phyloP scores from a whole-genome alignment of 345 rosid species.

The Microthlaspi erraticum region DNA sequence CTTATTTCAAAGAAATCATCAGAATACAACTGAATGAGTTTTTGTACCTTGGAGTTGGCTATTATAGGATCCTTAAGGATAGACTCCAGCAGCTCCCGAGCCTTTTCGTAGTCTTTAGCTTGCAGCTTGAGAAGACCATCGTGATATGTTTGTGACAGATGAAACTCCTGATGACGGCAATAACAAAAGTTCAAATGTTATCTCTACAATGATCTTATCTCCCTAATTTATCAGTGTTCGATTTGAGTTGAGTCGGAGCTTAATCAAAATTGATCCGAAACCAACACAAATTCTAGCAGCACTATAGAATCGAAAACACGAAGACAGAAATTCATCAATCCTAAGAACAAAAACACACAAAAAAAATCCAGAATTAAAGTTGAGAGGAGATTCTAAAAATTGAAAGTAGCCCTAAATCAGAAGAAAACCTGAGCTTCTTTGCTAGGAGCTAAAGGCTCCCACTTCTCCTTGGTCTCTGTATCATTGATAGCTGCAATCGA shows the following conservation, averaged over 20 bases:
- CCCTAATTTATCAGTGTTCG: not conserved
- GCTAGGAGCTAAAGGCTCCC: constrained; percentile 99
- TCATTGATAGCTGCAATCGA: constrained; percentile 97
- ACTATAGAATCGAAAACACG: not conserved
- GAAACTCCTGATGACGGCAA: constrained; percentile 71
- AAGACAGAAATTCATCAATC: not conserved
- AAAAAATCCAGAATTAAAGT: constrained; percentile 14
- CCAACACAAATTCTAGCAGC: not conserved
- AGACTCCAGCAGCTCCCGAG: constrained; percentile 74
- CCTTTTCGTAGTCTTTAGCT: constrained; percentile 83
- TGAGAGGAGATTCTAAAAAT: not conserved
- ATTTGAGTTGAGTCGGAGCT: not conserved
- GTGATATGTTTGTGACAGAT: constrained; percentile 86
- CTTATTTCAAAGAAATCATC: not conserved
- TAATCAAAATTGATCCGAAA: not conserved
- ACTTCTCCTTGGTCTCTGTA: constrained; percentile 71
- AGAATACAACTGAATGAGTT: not conserved
- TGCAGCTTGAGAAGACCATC: constrained; percentile 92
- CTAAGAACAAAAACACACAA: not conserved
- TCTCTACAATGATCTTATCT: constrained; percentile 11
- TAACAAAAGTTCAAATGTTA: not conserved
- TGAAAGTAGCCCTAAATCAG: constrained; percentile 16
- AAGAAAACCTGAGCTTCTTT: constrained; percentile 90
- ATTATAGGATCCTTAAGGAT: constrained; percentile 85
- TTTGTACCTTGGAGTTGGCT: constrained; percentile 66